Percentiles rank a stretch among this genome's conserved stretches.
Conservation (phyloP, 129 eudicot genomes). For the Helianthus tuberosus region DNA sequence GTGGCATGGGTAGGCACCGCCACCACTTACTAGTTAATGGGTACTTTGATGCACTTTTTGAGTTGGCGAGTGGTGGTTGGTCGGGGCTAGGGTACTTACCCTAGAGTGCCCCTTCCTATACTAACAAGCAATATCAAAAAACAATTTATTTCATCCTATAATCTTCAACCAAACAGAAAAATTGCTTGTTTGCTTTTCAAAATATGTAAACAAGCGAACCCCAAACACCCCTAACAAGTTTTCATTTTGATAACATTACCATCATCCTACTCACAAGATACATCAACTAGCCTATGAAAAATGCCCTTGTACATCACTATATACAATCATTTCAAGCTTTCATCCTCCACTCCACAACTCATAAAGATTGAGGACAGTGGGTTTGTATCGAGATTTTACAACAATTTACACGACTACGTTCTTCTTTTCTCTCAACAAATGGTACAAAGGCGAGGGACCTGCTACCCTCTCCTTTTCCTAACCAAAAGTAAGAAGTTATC, state of each 20-base stretch:
- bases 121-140: neutral
- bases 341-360: constrained; percentile 11
- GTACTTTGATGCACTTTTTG: too few relatives aligned
- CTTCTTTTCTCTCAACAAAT: constrained; percentile 29
- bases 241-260: neutral
- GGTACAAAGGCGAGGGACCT: constrained; percentile 20
- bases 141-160: neutral
- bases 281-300: constrained; percentile 9
- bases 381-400: constrained; percentile 24
- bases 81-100: too few relatives aligned
- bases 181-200: neutral
- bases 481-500: neutral
- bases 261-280: neutral
- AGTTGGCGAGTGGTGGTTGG: too few relatives aligned
- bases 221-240: neutral
- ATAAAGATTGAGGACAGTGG: constrained; percentile 13
- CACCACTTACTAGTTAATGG: too few relatives aligned
- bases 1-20: too few relatives aligned
- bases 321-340: constrained; percentile 22
- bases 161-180: constrained; percentile 3
- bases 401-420: constrained; percentile 18
- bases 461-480: constrained; percentile 28
- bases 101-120: neutral
- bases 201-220: neutral
- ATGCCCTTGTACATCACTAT: constrained; percentile 11